phyloP scores from a whole-genome alignment of 2,329 filamentous ascomycete species.

The Tolypocladium nubicola region DNA sequence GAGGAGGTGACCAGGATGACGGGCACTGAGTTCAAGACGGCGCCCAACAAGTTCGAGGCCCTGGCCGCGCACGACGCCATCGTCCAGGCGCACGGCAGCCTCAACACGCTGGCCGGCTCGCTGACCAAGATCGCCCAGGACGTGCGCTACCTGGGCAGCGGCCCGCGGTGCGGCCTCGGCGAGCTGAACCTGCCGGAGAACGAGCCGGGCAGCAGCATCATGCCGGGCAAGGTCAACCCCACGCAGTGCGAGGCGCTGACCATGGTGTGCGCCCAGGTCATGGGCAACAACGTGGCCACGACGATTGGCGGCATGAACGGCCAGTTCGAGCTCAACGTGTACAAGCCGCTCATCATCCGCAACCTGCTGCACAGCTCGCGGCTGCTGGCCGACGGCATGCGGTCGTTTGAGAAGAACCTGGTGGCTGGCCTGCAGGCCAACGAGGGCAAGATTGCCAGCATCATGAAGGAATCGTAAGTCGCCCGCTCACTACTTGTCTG shows the following conservation, averaged over 20 bases:
- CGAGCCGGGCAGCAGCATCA: conserved; percentile 95
- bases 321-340: conserved; percentile 98
- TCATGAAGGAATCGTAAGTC: conserved; percentile 87
- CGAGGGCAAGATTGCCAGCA: conserved; percentile 78
- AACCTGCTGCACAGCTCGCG: conserved; percentile 90
- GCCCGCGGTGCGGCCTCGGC: conserved; percentile 88
- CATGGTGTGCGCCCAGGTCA: conserved; percentile 96
- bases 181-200: conserved; percentile 94
- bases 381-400: conserved; percentile 85
- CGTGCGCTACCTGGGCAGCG: conserved; percentile 91
- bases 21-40: conserved; percentile 85
- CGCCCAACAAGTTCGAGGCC: conserved; percentile 98
- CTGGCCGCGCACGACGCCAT: conserved; percentile 93
- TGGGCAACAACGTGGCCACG: conserved; percentile 90
- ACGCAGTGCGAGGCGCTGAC: conserved; percentile 97
- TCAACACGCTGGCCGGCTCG: conserved; percentile 86
- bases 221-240: conserved; percentile 99
- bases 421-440: conserved; percentile 83
- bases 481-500: conserved; percentile 2
- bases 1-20: conserved; percentile 88
- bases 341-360: conserved; percentile 93
- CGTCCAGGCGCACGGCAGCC: conserved; percentile 83
- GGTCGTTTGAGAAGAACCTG: conserved; percentile 88
- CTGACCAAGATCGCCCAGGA: conserved; percentile 98
- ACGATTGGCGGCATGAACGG: conserved; percentile 95